phyloP scores from a whole-genome alignment of 257 asterid species.

The Ilex aquifolium region DNA sequence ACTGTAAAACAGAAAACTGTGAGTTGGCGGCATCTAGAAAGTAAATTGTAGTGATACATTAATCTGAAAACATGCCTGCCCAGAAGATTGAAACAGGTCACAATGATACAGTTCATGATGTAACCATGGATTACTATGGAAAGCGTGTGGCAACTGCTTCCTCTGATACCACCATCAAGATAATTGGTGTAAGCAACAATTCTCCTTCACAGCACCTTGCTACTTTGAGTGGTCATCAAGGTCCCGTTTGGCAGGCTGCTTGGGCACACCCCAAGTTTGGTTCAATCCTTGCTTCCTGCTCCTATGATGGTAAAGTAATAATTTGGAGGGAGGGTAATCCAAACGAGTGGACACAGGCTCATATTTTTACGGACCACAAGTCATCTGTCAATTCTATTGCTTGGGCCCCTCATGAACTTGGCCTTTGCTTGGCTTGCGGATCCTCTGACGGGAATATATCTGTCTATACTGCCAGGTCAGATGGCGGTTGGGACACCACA shows the following conservation, averaged over 20 bases:
- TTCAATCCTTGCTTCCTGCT: conserved; percentile 76
- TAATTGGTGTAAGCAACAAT: conserved; percentile 62
- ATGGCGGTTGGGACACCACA: conserved; percentile 80
- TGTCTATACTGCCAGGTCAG: conserved; percentile 58
- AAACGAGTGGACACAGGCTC: conserved; percentile 73
- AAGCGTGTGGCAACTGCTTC: conserved; percentile 93
- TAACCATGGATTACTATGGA: conserved; percentile 88
- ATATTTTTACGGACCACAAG: conserved; percentile 66
- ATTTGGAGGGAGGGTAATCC: conserved; percentile 88
- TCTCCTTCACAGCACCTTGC: conserved; percentile 78
- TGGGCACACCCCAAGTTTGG: conserved; percentile 99
- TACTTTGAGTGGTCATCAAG: conserved; percentile 75
- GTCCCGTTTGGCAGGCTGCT: conserved; percentile 92
- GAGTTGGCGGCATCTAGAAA: conserved; percentile 5
- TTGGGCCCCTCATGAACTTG: conserved; percentile 93
- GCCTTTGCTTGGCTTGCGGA: conserved; percentile 88
- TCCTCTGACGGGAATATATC: conserved; percentile 86
- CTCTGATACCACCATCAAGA: conserved; percentile 73
- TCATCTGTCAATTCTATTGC: conserved; percentile 86
- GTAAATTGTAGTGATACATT: conserved; percentile 2
- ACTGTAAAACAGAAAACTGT: background rate
- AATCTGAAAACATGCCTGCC: conserved; percentile 56
- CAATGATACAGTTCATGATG: conserved; percentile 79
- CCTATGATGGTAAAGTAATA: conserved; percentile 80
- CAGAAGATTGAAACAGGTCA: conserved; percentile 97